Conservation (phyloP, 176 grass and related monocot species). For the Oryza officinalis region DNA sequence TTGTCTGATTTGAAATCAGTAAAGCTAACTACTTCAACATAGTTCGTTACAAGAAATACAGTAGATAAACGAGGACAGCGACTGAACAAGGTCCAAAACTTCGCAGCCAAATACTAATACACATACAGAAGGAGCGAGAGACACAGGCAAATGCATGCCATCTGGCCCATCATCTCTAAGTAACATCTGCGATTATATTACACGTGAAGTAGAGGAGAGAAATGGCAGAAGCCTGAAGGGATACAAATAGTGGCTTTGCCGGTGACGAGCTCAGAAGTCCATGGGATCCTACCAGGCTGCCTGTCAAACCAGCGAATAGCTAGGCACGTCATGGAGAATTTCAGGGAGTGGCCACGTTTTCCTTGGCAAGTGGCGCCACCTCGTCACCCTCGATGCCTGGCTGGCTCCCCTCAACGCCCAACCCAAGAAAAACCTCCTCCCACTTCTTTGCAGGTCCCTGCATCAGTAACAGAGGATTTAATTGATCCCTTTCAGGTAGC, state of each 20-base stretch:
- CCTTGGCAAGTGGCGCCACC: constrained; percentile 58
- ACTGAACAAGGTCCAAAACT: neutral
- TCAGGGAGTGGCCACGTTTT: constrained; percentile 69
- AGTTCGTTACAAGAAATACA: too few relatives aligned
- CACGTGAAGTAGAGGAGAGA: constrained; percentile 1
- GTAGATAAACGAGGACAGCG: too few relatives aligned
- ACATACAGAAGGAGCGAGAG: neutral
- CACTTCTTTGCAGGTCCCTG: constrained; percentile 73
- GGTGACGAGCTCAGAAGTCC: neutral
- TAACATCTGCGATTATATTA: constrained; percentile 6
- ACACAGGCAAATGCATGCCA: neutral
- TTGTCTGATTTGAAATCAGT: too few relatives aligned
- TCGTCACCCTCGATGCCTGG: constrained; percentile 59
- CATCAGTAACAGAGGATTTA: neutral
- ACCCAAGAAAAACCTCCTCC: constrained; percentile 61
- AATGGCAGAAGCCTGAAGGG: neutral
- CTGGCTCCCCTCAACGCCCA: constrained; percentile 56
- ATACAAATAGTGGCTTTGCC: neutral
- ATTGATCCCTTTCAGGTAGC: neutral
- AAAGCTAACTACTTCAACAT: too few relatives aligned
- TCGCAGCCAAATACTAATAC: neutral
- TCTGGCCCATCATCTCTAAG: neutral
- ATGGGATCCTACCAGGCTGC: neutral
- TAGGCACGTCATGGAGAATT: constrained; percentile 11
- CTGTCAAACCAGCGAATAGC: neutral